Evolutionary conservation across 2,329 filamentous ascomycete genomes (phyloP).

Genomic region (Aspergillus novofumigatus): DNA sequence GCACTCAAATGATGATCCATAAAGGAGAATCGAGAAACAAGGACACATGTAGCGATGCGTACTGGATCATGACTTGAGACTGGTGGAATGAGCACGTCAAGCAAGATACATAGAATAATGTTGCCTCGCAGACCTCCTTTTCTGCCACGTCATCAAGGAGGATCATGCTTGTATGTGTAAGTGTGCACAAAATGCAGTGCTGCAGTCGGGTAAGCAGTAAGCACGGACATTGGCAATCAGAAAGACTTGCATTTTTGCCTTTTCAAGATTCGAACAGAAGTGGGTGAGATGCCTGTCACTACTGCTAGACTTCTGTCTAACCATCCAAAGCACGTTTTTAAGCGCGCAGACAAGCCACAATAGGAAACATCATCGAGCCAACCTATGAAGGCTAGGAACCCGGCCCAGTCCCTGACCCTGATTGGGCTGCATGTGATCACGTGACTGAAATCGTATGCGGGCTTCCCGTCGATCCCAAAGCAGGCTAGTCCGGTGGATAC

Average conservation of each 20-base stretch:
- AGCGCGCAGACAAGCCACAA: constrained; percentile 11
- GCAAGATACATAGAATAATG: background rate
- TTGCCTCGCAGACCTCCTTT: constrained; percentile 6
- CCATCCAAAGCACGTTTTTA: constrained; percentile 6
- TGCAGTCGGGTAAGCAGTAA: constrained; percentile 1
- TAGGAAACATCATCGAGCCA: constrained; percentile 13
- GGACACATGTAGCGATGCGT: background rate
- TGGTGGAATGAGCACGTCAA: background rate
- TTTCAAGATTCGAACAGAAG: constrained; percentile 9
- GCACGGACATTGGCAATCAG: constrained; percentile 1
- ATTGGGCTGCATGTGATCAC: constrained; percentile 14
- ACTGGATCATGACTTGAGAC: background rate
- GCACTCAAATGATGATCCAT: background rate
- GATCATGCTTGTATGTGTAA: background rate
- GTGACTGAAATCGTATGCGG: constrained; percentile 20
- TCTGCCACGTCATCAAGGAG: constrained; percentile 17
- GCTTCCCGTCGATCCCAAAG: constrained; percentile 20
- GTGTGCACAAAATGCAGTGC: constrained; percentile 7
- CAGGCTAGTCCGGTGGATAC: constrained; percentile 5
- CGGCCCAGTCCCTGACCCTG: constrained; percentile 2
- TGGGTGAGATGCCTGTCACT: constrained; percentile 4
- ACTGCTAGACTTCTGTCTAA: constrained; percentile 1
- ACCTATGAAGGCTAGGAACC: constrained; percentile 5
- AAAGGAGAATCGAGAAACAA: background rate
- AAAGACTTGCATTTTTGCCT: constrained; percentile 1